phyloP scores from a whole-genome alignment of 371 early-diverging fungal genomes.

The Umbelopsis sp. region DNA sequence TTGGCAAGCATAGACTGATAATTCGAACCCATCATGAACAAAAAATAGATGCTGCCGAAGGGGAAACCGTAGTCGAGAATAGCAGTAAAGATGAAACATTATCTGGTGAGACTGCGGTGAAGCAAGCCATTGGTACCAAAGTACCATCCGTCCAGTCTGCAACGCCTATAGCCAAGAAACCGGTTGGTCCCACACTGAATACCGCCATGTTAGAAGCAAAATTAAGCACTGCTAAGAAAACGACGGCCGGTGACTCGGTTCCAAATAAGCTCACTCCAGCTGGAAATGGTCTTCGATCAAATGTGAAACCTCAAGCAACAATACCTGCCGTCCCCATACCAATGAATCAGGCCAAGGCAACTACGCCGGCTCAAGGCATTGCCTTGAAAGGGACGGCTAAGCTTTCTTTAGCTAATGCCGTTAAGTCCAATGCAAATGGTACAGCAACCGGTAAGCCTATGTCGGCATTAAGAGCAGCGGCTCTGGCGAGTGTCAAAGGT shows the following conservation, averaged over 20 bases:
- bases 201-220: slow-evolving; percentile 6
- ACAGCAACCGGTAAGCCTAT: neutral
- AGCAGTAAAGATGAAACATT: neutral
- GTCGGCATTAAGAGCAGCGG: slow-evolving; percentile 12
- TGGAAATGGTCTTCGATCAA: neutral
- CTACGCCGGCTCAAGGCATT: neutral
- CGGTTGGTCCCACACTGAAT: neutral
- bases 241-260: neutral
- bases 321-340: neutral
- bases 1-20: slow-evolving; percentile 9
- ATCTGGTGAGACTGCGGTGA: neutral
- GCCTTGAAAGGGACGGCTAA: neutral
- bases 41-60: slow-evolving; percentile 5
- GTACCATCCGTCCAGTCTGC: neutral
- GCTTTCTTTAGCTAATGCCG: slow-evolving; percentile 1
- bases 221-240: slow-evolving; percentile 2
- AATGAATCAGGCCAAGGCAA: neutral
- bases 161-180: neutral
- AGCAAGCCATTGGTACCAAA: neutral
- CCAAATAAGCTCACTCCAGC: neutral
- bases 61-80: neutral
- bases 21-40: neutral
- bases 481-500: neutral
- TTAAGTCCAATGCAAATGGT: neutral
- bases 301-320: neutral